These are phyloP conservation scores for Mucor piriformis DNA, from an alignment of 371 early-diverging fungal genomes.

Conservation along the genomic window DNA sequence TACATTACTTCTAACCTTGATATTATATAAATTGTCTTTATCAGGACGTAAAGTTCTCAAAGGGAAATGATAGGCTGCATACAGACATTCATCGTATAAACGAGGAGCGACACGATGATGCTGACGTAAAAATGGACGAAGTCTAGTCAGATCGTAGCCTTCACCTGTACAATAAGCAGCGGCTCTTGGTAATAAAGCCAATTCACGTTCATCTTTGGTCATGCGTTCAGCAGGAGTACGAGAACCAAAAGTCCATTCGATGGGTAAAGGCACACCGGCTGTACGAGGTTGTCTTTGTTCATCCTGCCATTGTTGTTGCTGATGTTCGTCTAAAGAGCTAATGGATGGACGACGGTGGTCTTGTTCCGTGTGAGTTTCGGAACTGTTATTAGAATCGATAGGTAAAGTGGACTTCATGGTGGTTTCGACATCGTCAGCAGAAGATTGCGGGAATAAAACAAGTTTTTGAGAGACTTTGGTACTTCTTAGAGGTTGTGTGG, in stretches of 20 bases:
- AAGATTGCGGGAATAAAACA: constrained; percentile 81
- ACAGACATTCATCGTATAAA: constrained; percentile 66
- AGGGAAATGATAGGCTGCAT: constrained; percentile 68
- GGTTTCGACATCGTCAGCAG: constrained; percentile 30
- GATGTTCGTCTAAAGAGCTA: constrained; percentile 9
- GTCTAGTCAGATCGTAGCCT: constrained; percentile 65
- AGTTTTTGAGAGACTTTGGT: constrained; percentile 92
- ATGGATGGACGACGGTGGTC: constrained; percentile 11
- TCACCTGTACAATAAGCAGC: constrained; percentile 91
- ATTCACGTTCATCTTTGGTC: constrained; percentile 62
- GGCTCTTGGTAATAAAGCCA: constrained; percentile 69
- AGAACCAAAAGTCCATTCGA: constrained; percentile 45
- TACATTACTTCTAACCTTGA: constrained; percentile 34
- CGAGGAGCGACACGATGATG: constrained; percentile 59
- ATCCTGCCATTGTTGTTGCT: constrained; percentile 26
- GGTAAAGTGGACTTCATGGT: constrained; percentile 30
- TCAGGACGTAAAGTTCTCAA: constrained; percentile 51
- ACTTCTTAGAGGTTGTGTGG: constrained; percentile 73
- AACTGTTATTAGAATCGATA: constrained; percentile 7
- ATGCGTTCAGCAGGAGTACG: constrained; percentile 70
- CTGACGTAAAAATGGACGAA: constrained; percentile 59
- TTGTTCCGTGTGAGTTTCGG: background rate
- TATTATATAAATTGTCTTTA: constrained; percentile 45
- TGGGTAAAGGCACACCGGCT: constrained; percentile 39
- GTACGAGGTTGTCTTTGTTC: constrained; percentile 23